phyloP scores from a whole-genome alignment of 2,329 filamentous ascomycete genomes.

The Arthrobotrys musiformis region DNA sequence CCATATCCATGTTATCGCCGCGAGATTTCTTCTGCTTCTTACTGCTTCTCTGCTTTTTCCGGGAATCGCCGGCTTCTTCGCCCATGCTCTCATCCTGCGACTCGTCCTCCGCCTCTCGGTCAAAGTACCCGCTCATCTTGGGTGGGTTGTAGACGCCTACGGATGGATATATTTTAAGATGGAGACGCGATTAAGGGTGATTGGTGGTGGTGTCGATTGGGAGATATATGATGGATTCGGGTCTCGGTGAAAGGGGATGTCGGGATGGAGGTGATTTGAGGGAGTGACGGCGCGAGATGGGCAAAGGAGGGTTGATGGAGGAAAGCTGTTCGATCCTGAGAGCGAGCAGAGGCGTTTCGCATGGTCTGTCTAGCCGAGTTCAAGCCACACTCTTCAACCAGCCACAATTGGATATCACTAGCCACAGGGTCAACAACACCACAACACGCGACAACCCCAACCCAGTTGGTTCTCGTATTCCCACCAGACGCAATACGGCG shows the following conservation, averaged over 20 bases:
- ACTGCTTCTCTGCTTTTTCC: constrained; percentile 63
- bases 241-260: background rate
- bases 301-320: constrained; percentile 12
- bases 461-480: background rate
- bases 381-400: background rate
- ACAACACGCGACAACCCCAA: constrained; percentile 5
- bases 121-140: constrained; percentile 79
- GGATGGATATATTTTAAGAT: background rate
- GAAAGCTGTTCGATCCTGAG: constrained; percentile 35
- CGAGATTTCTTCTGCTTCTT: constrained; percentile 61
- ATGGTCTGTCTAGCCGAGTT: constrained; percentile 38
- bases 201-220: constrained; percentile 14
- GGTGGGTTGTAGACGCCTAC: constrained; percentile 1
- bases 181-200: constrained; percentile 36
- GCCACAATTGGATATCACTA: constrained; percentile 11
- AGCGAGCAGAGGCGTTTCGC: constrained; percentile 36
- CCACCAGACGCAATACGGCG: background rate
- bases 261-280: background rate
- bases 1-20: constrained; percentile 69
- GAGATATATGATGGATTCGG: background rate
- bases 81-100: constrained; percentile 83
- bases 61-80: constrained; percentile 75
- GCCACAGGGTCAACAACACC: constrained; percentile 5
- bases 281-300: background rate
- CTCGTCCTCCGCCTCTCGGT: constrained; percentile 85